Evolutionary conservation across 208 protist genomes (phyloP).

Genomic region (Leishmania guyanensis): DNA sequence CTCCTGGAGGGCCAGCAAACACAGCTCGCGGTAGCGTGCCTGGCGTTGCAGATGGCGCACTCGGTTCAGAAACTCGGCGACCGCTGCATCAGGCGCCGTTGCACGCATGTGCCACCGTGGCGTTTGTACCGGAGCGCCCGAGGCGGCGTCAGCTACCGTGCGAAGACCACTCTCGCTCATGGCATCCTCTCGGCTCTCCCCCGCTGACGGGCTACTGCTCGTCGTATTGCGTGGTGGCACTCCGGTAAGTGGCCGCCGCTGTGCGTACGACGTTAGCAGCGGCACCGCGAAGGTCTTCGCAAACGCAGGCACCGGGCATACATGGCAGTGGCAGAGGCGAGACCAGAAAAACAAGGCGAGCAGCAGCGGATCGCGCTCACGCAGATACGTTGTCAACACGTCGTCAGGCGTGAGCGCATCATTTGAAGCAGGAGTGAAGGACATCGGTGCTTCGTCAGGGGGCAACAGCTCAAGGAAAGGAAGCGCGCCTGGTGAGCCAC

Average conservation of each 20-base stretch:
- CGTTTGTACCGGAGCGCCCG: neutral
- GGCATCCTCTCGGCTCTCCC: neutral
- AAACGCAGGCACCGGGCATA: constrained; percentile 15
- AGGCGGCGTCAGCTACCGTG: neutral
- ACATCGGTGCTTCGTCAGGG: neutral
- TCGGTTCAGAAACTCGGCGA: neutral
- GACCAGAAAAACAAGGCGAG: constrained; percentile 27
- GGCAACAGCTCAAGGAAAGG: constrained; percentile 19
- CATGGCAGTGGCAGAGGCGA: constrained; percentile 19
- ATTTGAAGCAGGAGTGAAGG: neutral
- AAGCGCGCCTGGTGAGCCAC: neutral
- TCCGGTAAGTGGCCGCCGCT: neutral
- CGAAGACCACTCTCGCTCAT: neutral
- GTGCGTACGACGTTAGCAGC: constrained; percentile 12
- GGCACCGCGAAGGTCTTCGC: constrained; percentile 16
- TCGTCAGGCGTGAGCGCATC: constrained; percentile 13
- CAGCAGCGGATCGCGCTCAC: constrained; percentile 2
- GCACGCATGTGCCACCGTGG: neutral
- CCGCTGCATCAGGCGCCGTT: neutral
- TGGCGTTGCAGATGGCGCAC: constrained; percentile 9
- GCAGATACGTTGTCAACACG: neutral
- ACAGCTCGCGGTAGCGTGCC: constrained; percentile 21
- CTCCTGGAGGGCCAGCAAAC: constrained; percentile 3
- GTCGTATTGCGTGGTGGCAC: neutral
- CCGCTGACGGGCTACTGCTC: neutral